Conservation (phyloP, 176 grass and related monocot species). For the Oryza glaberrima region DNA sequence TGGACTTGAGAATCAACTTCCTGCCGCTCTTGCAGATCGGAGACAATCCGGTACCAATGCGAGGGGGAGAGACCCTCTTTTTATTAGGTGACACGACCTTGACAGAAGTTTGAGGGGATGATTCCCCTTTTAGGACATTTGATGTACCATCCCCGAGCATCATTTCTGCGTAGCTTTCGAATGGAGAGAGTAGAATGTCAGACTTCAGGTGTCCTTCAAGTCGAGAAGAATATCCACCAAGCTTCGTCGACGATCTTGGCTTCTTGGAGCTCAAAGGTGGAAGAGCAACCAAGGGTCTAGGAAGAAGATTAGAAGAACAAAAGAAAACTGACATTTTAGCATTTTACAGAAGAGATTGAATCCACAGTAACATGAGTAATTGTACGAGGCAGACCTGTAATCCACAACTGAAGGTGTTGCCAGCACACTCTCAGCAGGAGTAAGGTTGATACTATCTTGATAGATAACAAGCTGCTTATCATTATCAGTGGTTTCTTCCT, state of each 20-base stretch:
- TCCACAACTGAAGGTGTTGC: slow-evolving; percentile 58
- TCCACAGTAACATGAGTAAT: slow-evolving; percentile 37
- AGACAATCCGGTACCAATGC: slow-evolving; percentile 51
- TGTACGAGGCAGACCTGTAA: slow-evolving; percentile 61
- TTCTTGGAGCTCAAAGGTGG: slow-evolving; percentile 51
- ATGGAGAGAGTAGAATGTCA: slow-evolving; percentile 38
- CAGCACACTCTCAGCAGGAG: slow-evolving; percentile 54
- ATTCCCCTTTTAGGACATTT: slow-evolving; percentile 40
- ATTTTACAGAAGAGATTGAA: slow-evolving; percentile 21
- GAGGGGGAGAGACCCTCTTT: slow-evolving; percentile 59
- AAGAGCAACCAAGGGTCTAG: slow-evolving; percentile 40
- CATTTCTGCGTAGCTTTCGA: slow-evolving; percentile 45
- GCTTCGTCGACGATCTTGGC: slow-evolving; percentile 43
- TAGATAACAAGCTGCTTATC: slow-evolving; percentile 50
- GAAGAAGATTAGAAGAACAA: slow-evolving; percentile 10
- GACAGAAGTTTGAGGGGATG: slow-evolving; percentile 48
- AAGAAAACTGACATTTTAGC: slow-evolving; percentile 19
- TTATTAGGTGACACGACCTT: slow-evolving; percentile 63
- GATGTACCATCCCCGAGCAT: slow-evolving; percentile 20
- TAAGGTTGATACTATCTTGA: slow-evolving; percentile 44
- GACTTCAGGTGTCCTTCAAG: slow-evolving; percentile 42
- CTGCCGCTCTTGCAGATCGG: slow-evolving; percentile 61
- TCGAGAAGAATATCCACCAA: slow-evolving; percentile 45
- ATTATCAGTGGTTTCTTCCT: slow-evolving; percentile 59
- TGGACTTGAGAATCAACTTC: slow-evolving; percentile 62